phyloP scores from a whole-genome alignment of 73 alveolate genomes.

The Paraurostyla sp. region DNA sequence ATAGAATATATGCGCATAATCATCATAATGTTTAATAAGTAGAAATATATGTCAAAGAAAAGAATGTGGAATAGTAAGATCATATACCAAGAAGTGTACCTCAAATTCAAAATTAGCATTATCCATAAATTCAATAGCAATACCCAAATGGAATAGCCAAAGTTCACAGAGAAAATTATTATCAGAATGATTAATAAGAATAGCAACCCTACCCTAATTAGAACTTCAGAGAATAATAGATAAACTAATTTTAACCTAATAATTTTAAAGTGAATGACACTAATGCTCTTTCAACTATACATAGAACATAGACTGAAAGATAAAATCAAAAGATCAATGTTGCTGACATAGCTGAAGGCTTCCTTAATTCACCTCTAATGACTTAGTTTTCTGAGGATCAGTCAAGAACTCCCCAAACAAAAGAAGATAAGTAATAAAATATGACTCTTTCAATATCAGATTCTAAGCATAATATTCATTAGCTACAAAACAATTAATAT shows the following conservation, averaged over 20 bases:
- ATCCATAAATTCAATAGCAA: no score
- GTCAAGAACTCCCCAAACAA: neutral
- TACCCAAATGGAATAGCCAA: no score
- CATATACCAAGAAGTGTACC: neutral
- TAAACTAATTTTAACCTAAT: no score
- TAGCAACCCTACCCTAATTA: neutral
- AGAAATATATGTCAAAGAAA: constrained; percentile 43
- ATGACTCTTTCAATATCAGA: no score
- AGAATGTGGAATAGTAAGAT: neutral
- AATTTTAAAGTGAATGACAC: neutral
- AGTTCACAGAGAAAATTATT: no score
- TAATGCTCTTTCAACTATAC: neutral
- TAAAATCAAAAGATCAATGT: neutral
- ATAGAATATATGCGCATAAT: neutral
- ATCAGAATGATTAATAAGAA: neutral
- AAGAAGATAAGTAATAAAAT: no score
- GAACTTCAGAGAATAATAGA: no score
- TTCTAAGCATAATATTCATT: no score
- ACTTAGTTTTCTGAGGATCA: constrained; percentile 43
- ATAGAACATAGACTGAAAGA: neutral
- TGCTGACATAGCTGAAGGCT: constrained; percentile 42
- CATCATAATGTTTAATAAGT: neutral
- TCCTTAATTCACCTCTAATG: constrained; percentile 34
- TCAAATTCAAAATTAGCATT: no score
- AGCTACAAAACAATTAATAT: no score